These are phyloP conservation scores for Russula dissimulans DNA, from an alignment of 768 basidiomycete genomes.

Conservation along the genomic window DNA sequence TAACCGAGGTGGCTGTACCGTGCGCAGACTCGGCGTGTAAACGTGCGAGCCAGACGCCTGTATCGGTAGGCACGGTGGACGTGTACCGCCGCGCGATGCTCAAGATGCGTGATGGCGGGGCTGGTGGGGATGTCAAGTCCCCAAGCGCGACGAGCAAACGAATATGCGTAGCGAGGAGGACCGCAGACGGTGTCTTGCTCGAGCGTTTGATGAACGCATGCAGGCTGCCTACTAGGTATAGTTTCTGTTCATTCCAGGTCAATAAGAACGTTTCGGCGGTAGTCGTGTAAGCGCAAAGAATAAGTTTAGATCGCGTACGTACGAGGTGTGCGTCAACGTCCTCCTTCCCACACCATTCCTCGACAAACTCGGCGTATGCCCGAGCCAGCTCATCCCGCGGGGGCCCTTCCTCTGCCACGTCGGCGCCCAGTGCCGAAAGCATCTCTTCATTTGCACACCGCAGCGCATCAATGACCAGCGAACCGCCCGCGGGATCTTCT, in stretches of 20 bases:
- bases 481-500: slow-evolving; percentile 34
- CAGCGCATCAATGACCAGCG: slow-evolving; percentile 45
- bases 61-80: slow-evolving; percentile 27
- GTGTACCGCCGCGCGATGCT: slow-evolving; percentile 41
- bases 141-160: slow-evolving; percentile 25
- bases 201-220: slow-evolving; percentile 24
- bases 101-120: slow-evolving; percentile 24
- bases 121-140: slow-evolving; percentile 19
- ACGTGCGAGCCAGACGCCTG: slow-evolving; percentile 45
- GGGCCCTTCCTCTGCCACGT: not conserved
- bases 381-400: slow-evolving; percentile 25
- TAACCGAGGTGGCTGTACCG: slow-evolving; percentile 23
- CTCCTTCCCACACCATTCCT: slow-evolving; percentile 36
- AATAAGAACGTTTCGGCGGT: not conserved
- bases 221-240: slow-evolving; percentile 43
- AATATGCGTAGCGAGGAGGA: slow-evolving; percentile 32
- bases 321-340: slow-evolving; percentile 26
- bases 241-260: slow-evolving; percentile 32
- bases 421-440: slow-evolving; percentile 27
- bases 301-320: slow-evolving; percentile 2
- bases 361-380: slow-evolving; percentile 38
- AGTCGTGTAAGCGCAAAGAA: no score
- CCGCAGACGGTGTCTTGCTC: slow-evolving; percentile 30
- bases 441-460: slow-evolving; percentile 41
- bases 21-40: slow-evolving; percentile 36